Conservation (phyloP, 2,329 filamentous ascomycete species). For the Trichoderma koningii region DNA sequence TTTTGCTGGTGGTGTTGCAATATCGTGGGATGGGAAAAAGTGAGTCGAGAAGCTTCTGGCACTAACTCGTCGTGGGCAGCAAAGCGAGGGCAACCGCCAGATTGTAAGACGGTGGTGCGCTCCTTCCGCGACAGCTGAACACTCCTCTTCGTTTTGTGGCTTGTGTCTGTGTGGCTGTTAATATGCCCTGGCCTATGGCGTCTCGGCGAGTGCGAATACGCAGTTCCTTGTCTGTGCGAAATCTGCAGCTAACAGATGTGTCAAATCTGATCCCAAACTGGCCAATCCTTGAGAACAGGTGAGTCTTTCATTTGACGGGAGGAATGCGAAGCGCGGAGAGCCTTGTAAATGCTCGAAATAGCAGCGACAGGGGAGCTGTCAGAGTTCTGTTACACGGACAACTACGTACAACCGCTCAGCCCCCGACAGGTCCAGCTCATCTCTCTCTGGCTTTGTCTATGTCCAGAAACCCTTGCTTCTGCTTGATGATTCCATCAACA, state of each 20-base stretch:
- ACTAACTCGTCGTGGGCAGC: constrained; percentile 5
- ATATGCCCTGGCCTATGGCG: constrained; percentile 1
- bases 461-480: background rate
- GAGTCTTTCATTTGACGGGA: background rate
- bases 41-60: background rate
- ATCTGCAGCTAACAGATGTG: background rate
- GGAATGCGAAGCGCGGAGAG: constrained; percentile 4
- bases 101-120: background rate
- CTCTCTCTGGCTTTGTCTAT: background rate
- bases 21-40: background rate
- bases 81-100: background rate
- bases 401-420: background rate
- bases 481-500: background rate
- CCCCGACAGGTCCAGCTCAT: background rate
- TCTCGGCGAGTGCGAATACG: constrained; percentile 15
- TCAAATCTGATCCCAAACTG: background rate
- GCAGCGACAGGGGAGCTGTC: background rate
- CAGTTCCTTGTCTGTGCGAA: background rate
- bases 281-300: background rate
- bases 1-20: background rate
- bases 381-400: no score
- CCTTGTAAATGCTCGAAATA: background rate
- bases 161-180: constrained; percentile 14
- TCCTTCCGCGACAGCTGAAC: constrained; percentile 6
- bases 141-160: background rate